These are phyloP conservation scores for Trypethelium eluteriae DNA, from an alignment of 495 filamentous ascomycete species.

Conservation along the genomic window DNA sequence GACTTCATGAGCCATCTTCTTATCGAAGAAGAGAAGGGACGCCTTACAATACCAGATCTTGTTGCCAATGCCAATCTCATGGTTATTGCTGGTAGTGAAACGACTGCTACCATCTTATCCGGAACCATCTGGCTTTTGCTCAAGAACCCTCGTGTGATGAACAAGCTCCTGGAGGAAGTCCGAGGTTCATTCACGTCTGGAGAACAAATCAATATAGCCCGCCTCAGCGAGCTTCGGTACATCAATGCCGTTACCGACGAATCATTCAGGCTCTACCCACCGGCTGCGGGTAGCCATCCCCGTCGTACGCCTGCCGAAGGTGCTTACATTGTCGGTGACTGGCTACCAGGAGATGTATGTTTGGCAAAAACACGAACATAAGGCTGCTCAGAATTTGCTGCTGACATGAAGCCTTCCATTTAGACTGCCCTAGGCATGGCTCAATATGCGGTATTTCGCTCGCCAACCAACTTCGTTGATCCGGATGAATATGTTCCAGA, in stretches of 20 bases:
- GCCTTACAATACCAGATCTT: slow-evolving; percentile 35
- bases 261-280: slow-evolving; percentile 16
- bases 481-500: slow-evolving; percentile 41
- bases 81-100: slow-evolving; percentile 51
- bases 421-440: slow-evolving; percentile 36
- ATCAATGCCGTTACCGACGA: slow-evolving; percentile 17
- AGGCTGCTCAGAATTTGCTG: slow-evolving; percentile 15
- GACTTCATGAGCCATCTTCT: slow-evolving; percentile 37
- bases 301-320: slow-evolving; percentile 13
- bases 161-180: slow-evolving; percentile 39
- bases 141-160: slow-evolving; percentile 36
- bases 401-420: neutral
- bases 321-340: slow-evolving; percentile 11
- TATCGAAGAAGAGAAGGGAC: slow-evolving; percentile 20
- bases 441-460: slow-evolving; percentile 37
- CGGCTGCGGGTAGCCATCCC: slow-evolving; percentile 11
- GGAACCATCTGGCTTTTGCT: slow-evolving; percentile 48
- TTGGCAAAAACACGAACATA: neutral
- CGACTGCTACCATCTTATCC: slow-evolving; percentile 44
- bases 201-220: slow-evolving; percentile 23
- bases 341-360: slow-evolving; percentile 20
- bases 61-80: slow-evolving; percentile 38
- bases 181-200: slow-evolving; percentile 36
- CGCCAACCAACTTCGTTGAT: slow-evolving; percentile 36
- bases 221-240: slow-evolving; percentile 15